Conservation (phyloP, 2,329 filamentous ascomycete genomes). For the Metarhizium album region DNA sequence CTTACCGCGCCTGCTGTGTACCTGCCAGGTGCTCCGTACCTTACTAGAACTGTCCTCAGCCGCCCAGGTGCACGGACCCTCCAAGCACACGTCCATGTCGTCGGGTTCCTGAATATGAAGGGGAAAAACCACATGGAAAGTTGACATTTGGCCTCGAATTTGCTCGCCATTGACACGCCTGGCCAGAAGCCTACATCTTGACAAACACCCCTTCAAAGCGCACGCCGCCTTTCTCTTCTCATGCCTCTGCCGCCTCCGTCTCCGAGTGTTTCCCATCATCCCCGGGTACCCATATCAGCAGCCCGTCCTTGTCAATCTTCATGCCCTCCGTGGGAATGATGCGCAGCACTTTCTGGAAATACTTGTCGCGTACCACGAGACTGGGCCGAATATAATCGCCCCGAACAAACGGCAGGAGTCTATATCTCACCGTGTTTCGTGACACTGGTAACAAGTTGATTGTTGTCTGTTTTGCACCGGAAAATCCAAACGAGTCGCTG, state of each 20-base stretch:
- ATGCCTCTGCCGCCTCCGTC: slow-evolving; percentile 5
- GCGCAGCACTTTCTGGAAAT: slow-evolving; percentile 83
- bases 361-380: slow-evolving; percentile 73
- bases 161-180: too few species aligned
- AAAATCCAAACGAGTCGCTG: slow-evolving; percentile 86
- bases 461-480: slow-evolving; percentile 70
- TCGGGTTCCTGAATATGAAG: too few species aligned
- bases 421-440: slow-evolving; percentile 61
- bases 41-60: too few species aligned
- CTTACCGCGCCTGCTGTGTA: too few species aligned
- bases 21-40: too few species aligned
- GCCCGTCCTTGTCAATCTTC: slow-evolving; percentile 51
- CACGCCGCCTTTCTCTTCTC: too few species aligned
- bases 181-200: too few species aligned
- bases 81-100: too few species aligned
- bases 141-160: too few species aligned
- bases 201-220: too few species aligned
- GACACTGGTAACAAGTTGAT: slow-evolving; percentile 77
- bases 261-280: slow-evolving; percentile 14
- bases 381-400: slow-evolving; percentile 62
- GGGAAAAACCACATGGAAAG: too few species aligned
- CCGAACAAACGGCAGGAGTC: slow-evolving; percentile 55
- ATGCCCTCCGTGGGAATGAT: slow-evolving; percentile 70
- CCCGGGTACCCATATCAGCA: slow-evolving; percentile 49
- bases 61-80: too few species aligned